These are phyloP conservation scores for Hydnum rufescens DNA, from an alignment of 768 basidiomycete genomes.

Conservation along the genomic window DNA sequence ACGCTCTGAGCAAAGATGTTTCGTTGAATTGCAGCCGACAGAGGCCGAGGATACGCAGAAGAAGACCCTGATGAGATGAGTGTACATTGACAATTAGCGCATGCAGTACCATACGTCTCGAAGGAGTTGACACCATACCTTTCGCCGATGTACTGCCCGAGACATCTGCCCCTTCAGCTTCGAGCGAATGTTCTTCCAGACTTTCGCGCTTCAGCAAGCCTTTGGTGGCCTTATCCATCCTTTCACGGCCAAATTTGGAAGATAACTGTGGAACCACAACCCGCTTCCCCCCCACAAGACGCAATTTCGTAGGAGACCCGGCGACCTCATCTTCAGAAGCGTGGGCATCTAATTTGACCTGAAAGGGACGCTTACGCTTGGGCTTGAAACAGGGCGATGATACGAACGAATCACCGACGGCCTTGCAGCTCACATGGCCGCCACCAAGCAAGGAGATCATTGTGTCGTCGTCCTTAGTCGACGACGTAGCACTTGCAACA, in stretches of 20 bases:
- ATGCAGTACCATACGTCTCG: too few species aligned
- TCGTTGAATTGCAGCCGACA: conserved; percentile 38
- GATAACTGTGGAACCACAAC: conserved; percentile 25
- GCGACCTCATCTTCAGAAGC: too few species aligned
- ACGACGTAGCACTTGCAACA: conserved; percentile 26
- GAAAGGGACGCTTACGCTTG: conserved; percentile 11
- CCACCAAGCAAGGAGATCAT: conserved; percentile 75
- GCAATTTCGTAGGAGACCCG: background rate
- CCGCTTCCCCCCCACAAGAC: background rate
- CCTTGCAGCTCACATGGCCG: conserved; percentile 35
- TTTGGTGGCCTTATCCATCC: conserved; percentile 43
- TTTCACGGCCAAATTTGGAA: conserved; percentile 34
- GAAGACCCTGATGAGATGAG: too few species aligned
- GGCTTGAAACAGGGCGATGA: conserved; percentile 4
- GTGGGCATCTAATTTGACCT: background rate
- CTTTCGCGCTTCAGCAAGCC: conserved; percentile 47
- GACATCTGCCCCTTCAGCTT: conserved; percentile 18
- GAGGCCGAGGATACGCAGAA: conserved; percentile 30
- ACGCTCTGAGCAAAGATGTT: conserved; percentile 32
- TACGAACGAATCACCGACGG: conserved; percentile 8
- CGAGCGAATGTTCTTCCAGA: conserved; percentile 42
- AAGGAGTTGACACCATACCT: too few species aligned
- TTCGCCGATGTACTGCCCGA: conserved; percentile 14
- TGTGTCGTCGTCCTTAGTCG: conserved; percentile 51
- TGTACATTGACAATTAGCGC: too few species aligned